Evolutionary conservation across 1,284 basidiomycete species (phyloP).

Genomic region (Marasmius tenuissimus): DNA sequence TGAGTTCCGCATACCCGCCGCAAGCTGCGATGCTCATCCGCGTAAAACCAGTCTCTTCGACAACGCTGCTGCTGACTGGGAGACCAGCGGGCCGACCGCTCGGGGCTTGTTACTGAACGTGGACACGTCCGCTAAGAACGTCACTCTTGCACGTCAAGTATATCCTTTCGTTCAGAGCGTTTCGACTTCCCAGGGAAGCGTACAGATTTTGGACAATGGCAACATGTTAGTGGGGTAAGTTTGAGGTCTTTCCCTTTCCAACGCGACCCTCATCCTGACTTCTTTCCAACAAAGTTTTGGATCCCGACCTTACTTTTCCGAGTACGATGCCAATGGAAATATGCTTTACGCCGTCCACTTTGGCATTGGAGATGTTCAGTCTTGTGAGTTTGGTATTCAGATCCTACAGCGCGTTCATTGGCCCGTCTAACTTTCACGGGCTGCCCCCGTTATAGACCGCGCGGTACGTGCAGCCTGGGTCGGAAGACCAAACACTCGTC

Average conservation of each 20-base stretch:
- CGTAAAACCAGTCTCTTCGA: constrained; percentile 11
- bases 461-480: not conserved
- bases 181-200: constrained; percentile 6
- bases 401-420: not conserved
- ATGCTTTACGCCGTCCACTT: constrained; percentile 5
- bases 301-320: constrained; percentile 2
- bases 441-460: not conserved
- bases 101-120: constrained; percentile 5
- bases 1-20: not conserved
- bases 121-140: not conserved
- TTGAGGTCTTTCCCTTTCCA: not conserved
- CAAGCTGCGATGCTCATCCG: not conserved
- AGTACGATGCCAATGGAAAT: not conserved
- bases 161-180: constrained; percentile 1
- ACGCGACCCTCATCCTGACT: not conserved
- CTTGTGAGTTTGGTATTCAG: not conserved
- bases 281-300: not conserved
- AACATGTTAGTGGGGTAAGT: constrained; percentile 9
- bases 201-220: constrained; percentile 7
- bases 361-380: not conserved
- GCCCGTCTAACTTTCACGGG: not conserved
- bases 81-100: constrained; percentile 2
- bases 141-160: constrained; percentile 6
- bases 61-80: constrained; percentile 9
- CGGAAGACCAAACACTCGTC: not conserved